These are phyloP conservation scores for Cercospora berteroae DNA, from an alignment of 2,329 filamentous ascomycete genomes.

Conservation along the genomic window DNA sequence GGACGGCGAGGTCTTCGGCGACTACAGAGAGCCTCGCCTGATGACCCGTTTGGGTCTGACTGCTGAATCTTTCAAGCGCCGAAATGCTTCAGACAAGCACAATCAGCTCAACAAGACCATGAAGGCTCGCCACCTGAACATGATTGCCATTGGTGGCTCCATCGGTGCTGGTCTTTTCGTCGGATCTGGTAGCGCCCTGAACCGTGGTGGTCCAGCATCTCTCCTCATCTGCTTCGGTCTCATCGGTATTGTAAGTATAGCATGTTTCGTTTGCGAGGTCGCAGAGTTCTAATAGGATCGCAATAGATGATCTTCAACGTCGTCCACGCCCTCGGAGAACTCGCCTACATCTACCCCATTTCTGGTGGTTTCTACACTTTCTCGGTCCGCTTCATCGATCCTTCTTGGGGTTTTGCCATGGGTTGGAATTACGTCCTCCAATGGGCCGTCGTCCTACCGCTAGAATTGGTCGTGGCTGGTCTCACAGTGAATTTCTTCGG, in stretches of 20 bases:
- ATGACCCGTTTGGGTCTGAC: slow-evolving; percentile 36
- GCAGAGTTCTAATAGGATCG: neutral
- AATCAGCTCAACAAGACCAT: slow-evolving; percentile 37
- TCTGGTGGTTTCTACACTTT: slow-evolving; percentile 45
- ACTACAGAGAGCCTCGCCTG: slow-evolving; percentile 20
- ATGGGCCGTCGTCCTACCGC: slow-evolving; percentile 31
- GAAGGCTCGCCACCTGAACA: slow-evolving; percentile 35
- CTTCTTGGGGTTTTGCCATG: slow-evolving; percentile 37
- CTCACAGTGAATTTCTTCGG: slow-evolving; percentile 33
- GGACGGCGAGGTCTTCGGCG: slow-evolving; percentile 20
- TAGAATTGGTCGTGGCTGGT: slow-evolving; percentile 30
- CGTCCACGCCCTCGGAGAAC: slow-evolving; percentile 44
- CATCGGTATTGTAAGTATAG: slow-evolving; percentile 34
- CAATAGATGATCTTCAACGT: slow-evolving; percentile 43
- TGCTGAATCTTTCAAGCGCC: slow-evolving; percentile 33
- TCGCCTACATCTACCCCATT: slow-evolving; percentile 44
- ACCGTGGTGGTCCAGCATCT: slow-evolving; percentile 50
- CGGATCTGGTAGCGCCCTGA: slow-evolving; percentile 50
- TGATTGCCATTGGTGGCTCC: slow-evolving; percentile 38
- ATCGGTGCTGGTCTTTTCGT: slow-evolving; percentile 58
- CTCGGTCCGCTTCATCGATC: slow-evolving; percentile 47
- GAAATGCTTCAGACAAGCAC: slow-evolving; percentile 34
- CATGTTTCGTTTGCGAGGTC: neutral
- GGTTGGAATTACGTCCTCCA: slow-evolving; percentile 35
- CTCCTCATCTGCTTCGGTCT: slow-evolving; percentile 35